These are phyloP conservation scores for Camellia granthamiana DNA, from an alignment of 148 eudicot genomes.

Conservation along the genomic window DNA sequence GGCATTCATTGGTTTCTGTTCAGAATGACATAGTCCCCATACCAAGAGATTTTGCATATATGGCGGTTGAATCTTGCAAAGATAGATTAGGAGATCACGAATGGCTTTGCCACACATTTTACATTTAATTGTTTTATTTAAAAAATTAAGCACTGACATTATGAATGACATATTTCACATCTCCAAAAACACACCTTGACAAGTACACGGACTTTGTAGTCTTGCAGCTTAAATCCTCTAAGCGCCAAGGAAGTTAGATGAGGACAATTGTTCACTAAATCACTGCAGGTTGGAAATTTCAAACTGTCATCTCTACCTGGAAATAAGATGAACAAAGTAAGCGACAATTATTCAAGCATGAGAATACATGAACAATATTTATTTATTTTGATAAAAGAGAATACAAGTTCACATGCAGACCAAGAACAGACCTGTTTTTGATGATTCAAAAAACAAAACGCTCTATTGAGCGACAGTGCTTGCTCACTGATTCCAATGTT, in stretches of 20 bases:
- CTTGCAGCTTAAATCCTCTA: conserved; percentile 58
- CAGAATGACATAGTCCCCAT: too few relatives aligned
- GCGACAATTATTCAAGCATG: background rate
- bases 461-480: conserved; percentile 43
- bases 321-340: conserved; percentile 13
- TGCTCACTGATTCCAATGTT: conserved; percentile 53
- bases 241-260: conserved; percentile 49
- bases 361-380: background rate
- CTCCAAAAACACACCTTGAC: conserved; percentile 38
- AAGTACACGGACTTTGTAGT: conserved; percentile 45
- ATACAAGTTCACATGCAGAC: background rate
- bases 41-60: too few relatives aligned
- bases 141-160: too few relatives aligned
- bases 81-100: too few relatives aligned
- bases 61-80: too few relatives aligned
- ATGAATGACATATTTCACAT: too few relatives aligned
- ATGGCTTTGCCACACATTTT: too few relatives aligned
- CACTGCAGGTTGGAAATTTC: conserved; percentile 46
- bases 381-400: too few relatives aligned
- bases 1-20: too few relatives aligned
- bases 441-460: conserved; percentile 56
- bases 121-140: too few relatives aligned
- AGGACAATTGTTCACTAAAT: conserved; percentile 57
- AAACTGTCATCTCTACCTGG: conserved; percentile 69
- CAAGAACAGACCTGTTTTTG: conserved; percentile 40